Evolutionary conservation across 2,329 filamentous ascomycete species (phyloP).

Genomic region (Nemania sp.): DNA sequence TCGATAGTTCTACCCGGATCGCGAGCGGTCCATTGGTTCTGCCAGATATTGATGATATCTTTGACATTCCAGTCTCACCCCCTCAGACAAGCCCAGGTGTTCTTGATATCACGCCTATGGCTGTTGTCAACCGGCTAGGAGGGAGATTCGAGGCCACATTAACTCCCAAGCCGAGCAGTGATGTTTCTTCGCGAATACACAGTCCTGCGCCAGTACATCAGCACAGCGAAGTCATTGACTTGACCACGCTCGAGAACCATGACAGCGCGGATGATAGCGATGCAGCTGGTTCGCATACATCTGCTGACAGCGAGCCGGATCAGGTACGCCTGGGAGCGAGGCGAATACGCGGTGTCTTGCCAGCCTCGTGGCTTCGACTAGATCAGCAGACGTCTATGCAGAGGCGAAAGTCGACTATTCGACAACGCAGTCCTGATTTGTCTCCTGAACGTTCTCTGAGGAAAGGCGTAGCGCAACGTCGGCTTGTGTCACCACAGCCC

Average conservation of each 20-base stretch:
- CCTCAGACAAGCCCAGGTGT: constrained; percentile 43
- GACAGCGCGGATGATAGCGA: constrained; percentile 23
- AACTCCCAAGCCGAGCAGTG: constrained; percentile 38
- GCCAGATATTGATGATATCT: constrained; percentile 33
- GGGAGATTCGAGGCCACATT: constrained; percentile 17
- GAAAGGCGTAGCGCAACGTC: constrained; percentile 56
- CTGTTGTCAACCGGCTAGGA: constrained; percentile 19
- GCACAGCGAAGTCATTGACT: constrained; percentile 30
- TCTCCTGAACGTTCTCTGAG: constrained; percentile 45
- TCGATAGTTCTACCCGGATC: constrained; percentile 19
- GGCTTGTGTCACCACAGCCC: constrained; percentile 39
- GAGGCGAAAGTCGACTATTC: constrained; percentile 35
- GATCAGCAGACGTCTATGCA: constrained; percentile 51
- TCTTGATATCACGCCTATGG: constrained; percentile 28
- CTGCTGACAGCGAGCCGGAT: constrained; percentile 47
- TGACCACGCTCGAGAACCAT: constrained; percentile 31
- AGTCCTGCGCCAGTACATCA: constrained; percentile 33
- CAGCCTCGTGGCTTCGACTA: constrained; percentile 68
- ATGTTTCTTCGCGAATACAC: constrained; percentile 31
- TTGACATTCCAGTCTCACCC: constrained; percentile 46
- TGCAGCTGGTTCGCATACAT: constrained; percentile 16
- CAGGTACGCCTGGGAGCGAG: constrained; percentile 38
- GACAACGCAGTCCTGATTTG: constrained; percentile 38
- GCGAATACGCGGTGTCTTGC: constrained; percentile 63
- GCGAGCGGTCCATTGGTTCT: constrained; percentile 22